Evolutionary conservation across 2,329 filamentous ascomycete genomes (phyloP).

Genomic region (Sporothrix dimorphospora): DNA sequence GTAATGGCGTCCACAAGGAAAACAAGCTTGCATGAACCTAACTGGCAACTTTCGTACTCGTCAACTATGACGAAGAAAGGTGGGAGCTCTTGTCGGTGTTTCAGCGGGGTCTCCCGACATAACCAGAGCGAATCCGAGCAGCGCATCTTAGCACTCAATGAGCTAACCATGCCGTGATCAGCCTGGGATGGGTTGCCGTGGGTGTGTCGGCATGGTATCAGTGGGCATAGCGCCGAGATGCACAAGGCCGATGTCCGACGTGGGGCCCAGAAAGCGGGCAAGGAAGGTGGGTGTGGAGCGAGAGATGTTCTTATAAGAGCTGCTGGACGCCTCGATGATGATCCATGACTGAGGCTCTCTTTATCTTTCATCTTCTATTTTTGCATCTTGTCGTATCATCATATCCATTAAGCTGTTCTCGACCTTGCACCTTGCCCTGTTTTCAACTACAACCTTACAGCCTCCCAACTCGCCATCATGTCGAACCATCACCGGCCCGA

Average conservation of each 20-base stretch:
- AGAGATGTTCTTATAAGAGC: neutral
- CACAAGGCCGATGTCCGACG: conserved; percentile 5
- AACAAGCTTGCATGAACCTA: neutral
- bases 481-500: neutral
- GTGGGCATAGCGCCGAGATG: conserved; percentile 7
- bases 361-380: neutral
- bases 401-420: neutral
- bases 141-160: neutral
- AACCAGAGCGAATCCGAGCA: neutral
- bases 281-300: neutral
- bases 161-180: neutral
- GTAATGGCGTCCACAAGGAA: neutral
- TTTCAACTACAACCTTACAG: neutral
- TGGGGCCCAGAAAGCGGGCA: neutral
- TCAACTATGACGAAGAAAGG: neutral
- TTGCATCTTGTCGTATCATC: neutral
- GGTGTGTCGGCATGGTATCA: neutral
- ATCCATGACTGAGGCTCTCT: too few relatives aligned
- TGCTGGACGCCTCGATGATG: neutral
- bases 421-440: neutral
- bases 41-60: neutral
- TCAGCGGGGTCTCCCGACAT: neutral
- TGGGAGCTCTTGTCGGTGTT: neutral
- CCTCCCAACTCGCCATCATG: neutral
- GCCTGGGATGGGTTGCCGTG: neutral